These are phyloP conservation scores for Nymphaea colorata DNA, from an alignment of 164 flowering plant species.

Conservation along the genomic window DNA sequence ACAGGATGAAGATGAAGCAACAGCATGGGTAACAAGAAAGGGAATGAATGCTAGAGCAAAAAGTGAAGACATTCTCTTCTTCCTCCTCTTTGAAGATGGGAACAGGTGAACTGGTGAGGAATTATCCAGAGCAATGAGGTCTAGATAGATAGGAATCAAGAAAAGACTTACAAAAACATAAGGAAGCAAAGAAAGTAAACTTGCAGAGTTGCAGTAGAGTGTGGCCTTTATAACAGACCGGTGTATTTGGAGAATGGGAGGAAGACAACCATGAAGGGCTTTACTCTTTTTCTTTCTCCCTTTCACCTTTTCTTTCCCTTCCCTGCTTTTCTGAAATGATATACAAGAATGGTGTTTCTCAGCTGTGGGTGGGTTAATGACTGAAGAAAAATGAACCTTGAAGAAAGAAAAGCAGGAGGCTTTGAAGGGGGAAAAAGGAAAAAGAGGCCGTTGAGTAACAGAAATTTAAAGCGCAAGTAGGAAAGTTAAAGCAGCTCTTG, in stretches of 20 bases:
- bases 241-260: constrained; percentile 37
- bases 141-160: constrained; percentile 14
- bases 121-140: constrained; percentile 17
- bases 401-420: not conserved
- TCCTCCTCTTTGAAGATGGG: constrained; percentile 7
- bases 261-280: not conserved
- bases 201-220: constrained; percentile 35
- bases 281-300: constrained; percentile 5
- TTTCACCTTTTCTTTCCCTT: constrained; percentile 7
- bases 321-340: too few species aligned
- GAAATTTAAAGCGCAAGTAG: constrained; percentile 51
- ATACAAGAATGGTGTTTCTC: too few species aligned
- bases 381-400: too few species aligned
- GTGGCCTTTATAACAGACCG: constrained; percentile 23
- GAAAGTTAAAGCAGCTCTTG: constrained; percentile 23
- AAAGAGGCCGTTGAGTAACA: constrained; percentile 40
- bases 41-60: constrained; percentile 37
- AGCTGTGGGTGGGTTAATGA: too few species aligned
- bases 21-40: constrained; percentile 17
- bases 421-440: constrained; percentile 4
- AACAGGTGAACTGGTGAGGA: constrained; percentile 13
- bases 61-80: constrained; percentile 19
- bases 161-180: constrained; percentile 21
- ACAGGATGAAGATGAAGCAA: not conserved
- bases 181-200: constrained; percentile 30